These are phyloP conservation scores for Lycium barbarum DNA, from an alignment of 257 asterid genomes.

Conservation along the genomic window DNA sequence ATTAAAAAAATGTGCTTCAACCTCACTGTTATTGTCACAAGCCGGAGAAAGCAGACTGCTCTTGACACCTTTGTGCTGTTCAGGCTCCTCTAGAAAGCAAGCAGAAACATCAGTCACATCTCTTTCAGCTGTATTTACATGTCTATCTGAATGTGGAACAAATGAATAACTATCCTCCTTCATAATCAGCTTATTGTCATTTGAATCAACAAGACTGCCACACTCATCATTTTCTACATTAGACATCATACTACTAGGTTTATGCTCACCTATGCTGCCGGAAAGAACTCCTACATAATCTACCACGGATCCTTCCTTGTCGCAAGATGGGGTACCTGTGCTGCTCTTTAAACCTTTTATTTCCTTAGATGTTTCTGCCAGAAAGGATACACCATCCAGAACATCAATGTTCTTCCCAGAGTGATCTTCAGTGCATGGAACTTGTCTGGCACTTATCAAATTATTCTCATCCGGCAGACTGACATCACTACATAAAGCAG, in stretches of 20 bases:
- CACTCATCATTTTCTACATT: conserved; percentile 36
- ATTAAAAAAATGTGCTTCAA: conserved; percentile 37
- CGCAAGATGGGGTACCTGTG: conserved; percentile 36
- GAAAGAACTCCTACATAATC: conserved; percentile 32
- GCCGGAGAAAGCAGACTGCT: conserved; percentile 36
- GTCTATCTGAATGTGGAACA: conserved; percentile 48
- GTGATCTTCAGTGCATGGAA: conserved; percentile 34
- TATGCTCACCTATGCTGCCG: conserved; percentile 37
- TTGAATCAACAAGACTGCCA: conserved; percentile 39
- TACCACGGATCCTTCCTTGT: conserved; percentile 37
- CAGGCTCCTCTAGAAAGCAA: conserved; percentile 27
- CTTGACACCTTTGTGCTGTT: conserved; percentile 29
- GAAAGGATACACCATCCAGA: conserved; percentile 29
- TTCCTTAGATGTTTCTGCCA: conserved; percentile 33
- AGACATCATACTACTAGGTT: conserved; percentile 41
- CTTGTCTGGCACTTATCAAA: conserved; percentile 41
- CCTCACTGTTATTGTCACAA: conserved; percentile 38
- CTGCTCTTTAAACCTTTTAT: conserved; percentile 36
- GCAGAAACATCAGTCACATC: conserved; percentile 38
- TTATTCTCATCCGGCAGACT: conserved; percentile 42
- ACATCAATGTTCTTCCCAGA: conserved; percentile 34
- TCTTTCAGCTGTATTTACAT: conserved; percentile 31
- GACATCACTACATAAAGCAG: conserved; percentile 44
- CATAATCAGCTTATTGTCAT: conserved; percentile 37
- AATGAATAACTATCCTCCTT: conserved; percentile 43